These are phyloP conservation scores for Fusarium pseudoanthophilum DNA, from an alignment of 2,329 filamentous ascomycete species.

Conservation along the genomic window DNA sequence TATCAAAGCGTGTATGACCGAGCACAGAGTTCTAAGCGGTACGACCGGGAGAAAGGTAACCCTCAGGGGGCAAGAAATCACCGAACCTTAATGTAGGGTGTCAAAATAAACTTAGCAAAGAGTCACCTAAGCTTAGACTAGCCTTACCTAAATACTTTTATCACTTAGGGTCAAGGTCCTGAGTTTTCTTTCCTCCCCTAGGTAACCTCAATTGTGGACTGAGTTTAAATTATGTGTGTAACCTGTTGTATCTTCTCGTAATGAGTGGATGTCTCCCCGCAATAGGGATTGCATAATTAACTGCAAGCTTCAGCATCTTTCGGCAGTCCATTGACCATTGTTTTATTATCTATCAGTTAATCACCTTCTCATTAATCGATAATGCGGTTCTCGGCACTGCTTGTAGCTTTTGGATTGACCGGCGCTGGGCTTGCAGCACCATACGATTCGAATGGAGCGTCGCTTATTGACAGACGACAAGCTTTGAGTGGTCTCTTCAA, in stretches of 20 bases:
- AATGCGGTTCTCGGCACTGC: neutral
- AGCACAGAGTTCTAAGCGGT: neutral
- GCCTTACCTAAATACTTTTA: too few species aligned
- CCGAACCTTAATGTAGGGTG: too few species aligned
- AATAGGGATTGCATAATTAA: neutral
- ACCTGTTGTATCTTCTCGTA: neutral
- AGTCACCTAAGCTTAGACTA: too few species aligned
- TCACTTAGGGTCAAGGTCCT: too few species aligned
- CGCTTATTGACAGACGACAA: neutral
- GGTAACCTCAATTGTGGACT: neutral
- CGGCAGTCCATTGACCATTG: neutral
- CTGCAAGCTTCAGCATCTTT: neutral
- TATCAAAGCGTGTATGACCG: neutral
- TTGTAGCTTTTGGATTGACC: neutral
- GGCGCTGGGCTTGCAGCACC: neutral
- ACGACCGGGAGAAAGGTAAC: neutral
- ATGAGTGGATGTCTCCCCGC: too few species aligned
- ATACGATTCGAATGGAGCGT: fast-evolving
- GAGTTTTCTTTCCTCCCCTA: too few species aligned
- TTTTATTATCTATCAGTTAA: neutral
- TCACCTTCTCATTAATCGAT: too few species aligned
- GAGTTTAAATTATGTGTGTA: neutral
- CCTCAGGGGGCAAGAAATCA: too few species aligned
- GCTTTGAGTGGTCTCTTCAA: neutral
- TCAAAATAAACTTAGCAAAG: too few species aligned